Conservation (phyloP, 192 early-diverging fungal species). For the Coemansia reversa region DNA sequence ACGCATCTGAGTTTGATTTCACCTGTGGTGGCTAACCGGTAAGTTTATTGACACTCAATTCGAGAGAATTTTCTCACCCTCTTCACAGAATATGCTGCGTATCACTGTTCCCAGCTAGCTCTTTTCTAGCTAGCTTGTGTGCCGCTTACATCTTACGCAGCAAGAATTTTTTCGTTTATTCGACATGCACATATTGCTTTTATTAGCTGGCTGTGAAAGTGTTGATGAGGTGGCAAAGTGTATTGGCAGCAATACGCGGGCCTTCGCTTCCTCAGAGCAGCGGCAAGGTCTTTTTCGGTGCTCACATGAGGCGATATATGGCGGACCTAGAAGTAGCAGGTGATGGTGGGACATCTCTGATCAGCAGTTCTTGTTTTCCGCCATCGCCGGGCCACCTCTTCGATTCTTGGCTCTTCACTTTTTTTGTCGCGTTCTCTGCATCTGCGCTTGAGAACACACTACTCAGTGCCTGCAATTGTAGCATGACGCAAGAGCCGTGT, state of each 20-base stretch:
- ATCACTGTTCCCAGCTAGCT: background rate
- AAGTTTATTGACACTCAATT: conserved; percentile 13
- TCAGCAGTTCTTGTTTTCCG: conserved; percentile 5
- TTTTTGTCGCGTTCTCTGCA: background rate
- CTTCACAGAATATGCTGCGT: background rate
- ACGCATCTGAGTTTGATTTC: background rate
- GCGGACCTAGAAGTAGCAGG: conserved; percentile 15
- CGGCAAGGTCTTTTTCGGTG: background rate
- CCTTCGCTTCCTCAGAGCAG: background rate
- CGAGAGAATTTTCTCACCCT: background rate
- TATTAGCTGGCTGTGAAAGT: conserved; percentile 6
- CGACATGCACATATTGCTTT: conserved; percentile 12
- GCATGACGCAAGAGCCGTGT: background rate
- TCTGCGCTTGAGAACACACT: background rate
- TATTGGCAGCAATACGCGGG: background rate
- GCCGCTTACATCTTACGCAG: background rate
- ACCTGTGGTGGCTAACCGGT: conserved; percentile 1
- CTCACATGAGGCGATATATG: conserved; percentile 13
- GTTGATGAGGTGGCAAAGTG: background rate
- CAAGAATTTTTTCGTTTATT: background rate
- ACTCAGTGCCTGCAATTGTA: background rate
- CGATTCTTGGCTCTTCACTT: background rate
- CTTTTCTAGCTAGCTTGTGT: background rate
- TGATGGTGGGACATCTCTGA: conserved; percentile 8
- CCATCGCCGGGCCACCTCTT: background rate